A percentile compares a stretch with the other conserved stretches of the same genome.
Conservation (phyloP, 2,329 filamentous ascomycete species). For the Periconia sp. region DNA sequence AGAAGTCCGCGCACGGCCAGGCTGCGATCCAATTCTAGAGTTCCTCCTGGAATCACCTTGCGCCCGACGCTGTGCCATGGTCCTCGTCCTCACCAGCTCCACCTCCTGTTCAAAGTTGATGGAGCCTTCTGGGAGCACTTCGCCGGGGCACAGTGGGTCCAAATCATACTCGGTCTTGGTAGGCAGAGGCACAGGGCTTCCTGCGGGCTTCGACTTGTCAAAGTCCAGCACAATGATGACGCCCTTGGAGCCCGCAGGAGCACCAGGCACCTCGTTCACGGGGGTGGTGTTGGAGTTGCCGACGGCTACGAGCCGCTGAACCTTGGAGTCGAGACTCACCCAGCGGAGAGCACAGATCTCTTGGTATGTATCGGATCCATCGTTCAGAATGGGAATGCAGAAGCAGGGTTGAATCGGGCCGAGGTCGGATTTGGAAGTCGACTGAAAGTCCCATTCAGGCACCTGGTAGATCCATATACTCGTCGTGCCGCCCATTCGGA, state of each 20-base stretch:
- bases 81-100: constrained; percentile 46
- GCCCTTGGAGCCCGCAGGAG: constrained; percentile 41
- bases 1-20: constrained; percentile 39
- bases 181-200: constrained; percentile 26
- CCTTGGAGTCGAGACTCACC: constrained; percentile 34
- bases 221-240: constrained; percentile 48
- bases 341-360: constrained; percentile 46
- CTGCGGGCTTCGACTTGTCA: constrained; percentile 34
- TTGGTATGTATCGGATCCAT: constrained; percentile 38
- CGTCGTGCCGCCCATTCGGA: constrained; percentile 46
- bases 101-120: constrained; percentile 51
- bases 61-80: constrained; percentile 44
- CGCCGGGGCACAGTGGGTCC: constrained; percentile 44
- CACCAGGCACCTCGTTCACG: constrained; percentile 30
- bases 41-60: constrained; percentile 34
- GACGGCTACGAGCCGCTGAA: constrained; percentile 46
- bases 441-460: constrained; percentile 42
- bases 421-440: constrained; percentile 31
- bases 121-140: constrained; percentile 45
- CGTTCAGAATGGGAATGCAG: constrained; percentile 42
- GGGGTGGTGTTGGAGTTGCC: constrained; percentile 40
- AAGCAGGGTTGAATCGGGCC: constrained; percentile 46
- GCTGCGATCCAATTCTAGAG: constrained; percentile 31
- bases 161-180: constrained; percentile 44
- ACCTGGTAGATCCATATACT: constrained; percentile 48